Evolutionary conservation across 2,329 filamentous ascomycete genomes (phyloP), one percentile per base, ranked within the genome.

Genomic region (Elsinoe perseae): DNA sequence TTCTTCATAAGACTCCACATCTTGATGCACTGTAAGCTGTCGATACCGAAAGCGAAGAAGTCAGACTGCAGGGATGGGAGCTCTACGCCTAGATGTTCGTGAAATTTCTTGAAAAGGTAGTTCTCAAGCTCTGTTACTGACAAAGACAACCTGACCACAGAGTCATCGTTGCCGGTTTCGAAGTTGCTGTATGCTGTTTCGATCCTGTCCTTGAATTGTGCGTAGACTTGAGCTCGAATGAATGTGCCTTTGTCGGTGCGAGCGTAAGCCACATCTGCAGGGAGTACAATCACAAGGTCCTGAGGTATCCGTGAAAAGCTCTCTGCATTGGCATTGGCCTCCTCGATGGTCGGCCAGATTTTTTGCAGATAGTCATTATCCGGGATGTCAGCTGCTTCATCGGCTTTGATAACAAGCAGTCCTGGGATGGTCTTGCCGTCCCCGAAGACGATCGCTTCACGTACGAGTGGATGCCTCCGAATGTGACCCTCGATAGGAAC

Each of bases 401-500:
- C 73, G 23, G 77, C 74, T 43, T 61, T 60, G 20, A 84, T 69
- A 10, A 84, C 69, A 9, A 83, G 61, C 9, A 82, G 61, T 1
- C 81, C 81, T 0, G 79, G 78, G 25, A 77, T 71, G 0, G 75
- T 70, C 48, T 73, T 74, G 7, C 76, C 79, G 1, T 76, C 73
- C 0, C 82, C 82, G 59, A 84, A 82, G 0, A 82, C 75, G 2
- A 83, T 70, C 0, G 77, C 77, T 58, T 85, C 82, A 14, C 75
- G 70, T 0, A 85, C 78, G 0, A 76, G 66, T 2, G 72, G 68
- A 50, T 79, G 71, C 54, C 80, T 75, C 7, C 80, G 71, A 5
- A 84, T 75, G 0, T 73, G 70, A 3, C 77, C 75, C 64, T 86
- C 83, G 36, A 77, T 72, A 0, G 71, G 68, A 4, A 78, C 66